A percentile compares a stretch with the other conserved stretches of the same genome.
Evolutionary conservation across 805 yeast species (phyloP).

Genomic region (Scheffersomyces lignosus): DNA sequence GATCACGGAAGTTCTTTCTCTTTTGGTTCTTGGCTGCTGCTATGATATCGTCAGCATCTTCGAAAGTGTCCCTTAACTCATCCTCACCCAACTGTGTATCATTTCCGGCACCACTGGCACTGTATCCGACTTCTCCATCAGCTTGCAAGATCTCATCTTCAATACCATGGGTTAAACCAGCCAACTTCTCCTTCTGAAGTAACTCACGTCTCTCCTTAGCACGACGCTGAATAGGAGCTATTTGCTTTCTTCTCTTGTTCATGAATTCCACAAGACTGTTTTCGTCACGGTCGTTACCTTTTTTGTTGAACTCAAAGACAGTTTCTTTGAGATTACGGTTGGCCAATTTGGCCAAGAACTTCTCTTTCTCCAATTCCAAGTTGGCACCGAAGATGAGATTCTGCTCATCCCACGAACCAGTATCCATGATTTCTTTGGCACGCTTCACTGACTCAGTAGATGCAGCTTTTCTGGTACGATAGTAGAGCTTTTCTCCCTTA

Average conservation of each 20-base stretch:
- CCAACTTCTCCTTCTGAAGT: conserved; percentile 68
- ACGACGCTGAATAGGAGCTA: conserved; percentile 82
- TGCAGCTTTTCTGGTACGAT: conserved; percentile 83
- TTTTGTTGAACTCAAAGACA: conserved; percentile 80
- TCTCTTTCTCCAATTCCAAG: conserved; percentile 68
- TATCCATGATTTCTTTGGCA: conserved; percentile 69
- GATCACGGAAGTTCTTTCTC: conserved; percentile 66
- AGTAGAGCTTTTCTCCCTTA: conserved; percentile 86
- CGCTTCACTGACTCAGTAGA: conserved; percentile 84
- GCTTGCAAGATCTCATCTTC: conserved; percentile 71
- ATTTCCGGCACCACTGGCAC: conserved; percentile 32
- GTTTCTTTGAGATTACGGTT: conserved; percentile 80
- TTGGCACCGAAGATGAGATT: conserved; percentile 78
- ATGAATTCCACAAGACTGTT: conserved; percentile 76
- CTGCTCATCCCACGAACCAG: conserved; percentile 85
- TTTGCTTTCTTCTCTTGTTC: conserved; percentile 81
- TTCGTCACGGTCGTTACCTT: conserved; percentile 48
- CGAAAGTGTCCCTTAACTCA: conserved; percentile 49
- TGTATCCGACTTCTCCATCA: conserved; percentile 47
- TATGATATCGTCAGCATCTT: conserved; percentile 49
- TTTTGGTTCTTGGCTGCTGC: conserved; percentile 27
- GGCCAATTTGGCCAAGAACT: conserved; percentile 67
- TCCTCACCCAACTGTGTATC: conserved; percentile 44
- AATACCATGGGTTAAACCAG: conserved; percentile 70
- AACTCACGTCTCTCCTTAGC: conserved; percentile 70